Conservation (phyloP, 257 asterid species). For the Fraxinus cuspidata region DNA sequence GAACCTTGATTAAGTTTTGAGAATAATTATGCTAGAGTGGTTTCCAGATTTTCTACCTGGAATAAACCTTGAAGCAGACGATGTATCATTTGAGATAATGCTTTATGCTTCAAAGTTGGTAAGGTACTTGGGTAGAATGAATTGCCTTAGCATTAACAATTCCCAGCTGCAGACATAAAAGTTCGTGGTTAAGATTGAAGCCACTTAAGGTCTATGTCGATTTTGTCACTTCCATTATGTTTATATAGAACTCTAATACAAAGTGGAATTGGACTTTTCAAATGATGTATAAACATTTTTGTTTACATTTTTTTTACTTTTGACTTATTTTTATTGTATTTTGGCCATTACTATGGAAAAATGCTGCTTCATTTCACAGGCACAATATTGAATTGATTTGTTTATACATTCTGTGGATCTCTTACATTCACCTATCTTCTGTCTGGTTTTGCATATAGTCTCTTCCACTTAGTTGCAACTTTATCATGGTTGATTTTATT, state of each 20-base stretch:
- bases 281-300: background rate
- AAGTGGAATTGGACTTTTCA: background rate
- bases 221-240: background rate
- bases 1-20: background rate
- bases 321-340: background rate
- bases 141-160: background rate
- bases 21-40: background rate
- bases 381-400: background rate
- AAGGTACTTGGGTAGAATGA: background rate
- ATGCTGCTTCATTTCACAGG: background rate
- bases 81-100: background rate
- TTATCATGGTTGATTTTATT: conserved; percentile 5
- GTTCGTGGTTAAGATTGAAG: background rate
- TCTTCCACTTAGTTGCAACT: background rate
- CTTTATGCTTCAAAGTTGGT: background rate
- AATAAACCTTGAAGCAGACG: background rate
- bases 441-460: too few relatives aligned
- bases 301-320: background rate
- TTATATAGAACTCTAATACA: background rate
- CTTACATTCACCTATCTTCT: too few relatives aligned
- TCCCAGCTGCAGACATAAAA: background rate
- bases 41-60: background rate
- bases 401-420: too few relatives aligned
- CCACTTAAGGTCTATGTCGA: background rate
- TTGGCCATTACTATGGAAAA: background rate